Evolutionary conservation across 257 asterid species (phyloP).

Genomic region (Jaltomata sinuosa): DNA sequence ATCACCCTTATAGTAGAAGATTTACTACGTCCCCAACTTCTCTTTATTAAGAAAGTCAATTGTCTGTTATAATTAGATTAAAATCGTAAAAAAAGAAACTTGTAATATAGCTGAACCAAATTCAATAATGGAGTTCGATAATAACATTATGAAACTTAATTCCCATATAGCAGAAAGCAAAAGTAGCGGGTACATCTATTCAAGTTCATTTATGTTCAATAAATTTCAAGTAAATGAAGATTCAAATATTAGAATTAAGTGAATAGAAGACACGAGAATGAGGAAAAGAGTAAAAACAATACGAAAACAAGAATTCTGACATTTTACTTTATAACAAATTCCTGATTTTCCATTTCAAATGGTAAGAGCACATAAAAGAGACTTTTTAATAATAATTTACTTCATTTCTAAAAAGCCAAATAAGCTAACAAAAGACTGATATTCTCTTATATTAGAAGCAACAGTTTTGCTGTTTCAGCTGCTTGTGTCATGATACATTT

Average conservation of each 20-base stretch:
- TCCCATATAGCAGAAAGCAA: background rate
- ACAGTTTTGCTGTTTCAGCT: too few species aligned
- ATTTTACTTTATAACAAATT: background rate
- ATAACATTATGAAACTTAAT: background rate
- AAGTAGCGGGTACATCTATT: background rate
- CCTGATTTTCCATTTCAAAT: background rate
- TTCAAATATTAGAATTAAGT: background rate
- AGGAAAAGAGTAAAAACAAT: background rate
- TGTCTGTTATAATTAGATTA: background rate
- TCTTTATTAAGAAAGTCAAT: background rate
- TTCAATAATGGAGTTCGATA: background rate
- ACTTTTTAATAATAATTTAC: background rate
- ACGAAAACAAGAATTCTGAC: background rate
- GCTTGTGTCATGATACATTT: too few species aligned
- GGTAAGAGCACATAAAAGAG: background rate
- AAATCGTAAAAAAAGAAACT: background rate
- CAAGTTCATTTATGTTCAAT: background rate
- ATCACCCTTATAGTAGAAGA: too few species aligned
- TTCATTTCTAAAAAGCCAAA: background rate
- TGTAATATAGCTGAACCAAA: background rate
- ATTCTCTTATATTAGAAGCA: too few species aligned
- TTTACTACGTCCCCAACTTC: background rate
- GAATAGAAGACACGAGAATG: background rate
- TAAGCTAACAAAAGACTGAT: background rate
- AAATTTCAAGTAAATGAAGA: background rate